These are phyloP conservation scores for Camelina laxa DNA, from an alignment of 345 rosid genomes.

Conservation along the genomic window DNA sequence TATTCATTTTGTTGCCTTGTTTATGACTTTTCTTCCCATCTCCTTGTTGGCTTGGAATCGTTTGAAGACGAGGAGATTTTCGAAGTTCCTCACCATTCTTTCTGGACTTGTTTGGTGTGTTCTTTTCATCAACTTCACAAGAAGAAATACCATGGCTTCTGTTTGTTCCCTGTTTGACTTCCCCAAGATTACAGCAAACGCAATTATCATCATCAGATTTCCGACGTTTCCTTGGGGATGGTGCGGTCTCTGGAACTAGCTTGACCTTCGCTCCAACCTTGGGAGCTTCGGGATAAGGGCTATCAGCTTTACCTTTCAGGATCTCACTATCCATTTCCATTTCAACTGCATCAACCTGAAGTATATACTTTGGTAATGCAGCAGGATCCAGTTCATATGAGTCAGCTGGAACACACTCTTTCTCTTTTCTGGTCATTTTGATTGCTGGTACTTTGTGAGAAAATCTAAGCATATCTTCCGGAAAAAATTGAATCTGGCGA, in stretches of 20 bases:
- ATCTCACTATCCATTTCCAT: slow-evolving; percentile 33
- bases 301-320: slow-evolving; percentile 33
- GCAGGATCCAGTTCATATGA: slow-evolving; percentile 78
- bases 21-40: slow-evolving; percentile 36
- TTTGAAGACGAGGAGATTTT: slow-evolving; percentile 42
- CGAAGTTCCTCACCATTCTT: slow-evolving; percentile 33
- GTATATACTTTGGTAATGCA: slow-evolving; percentile 55
- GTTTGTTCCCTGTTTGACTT: slow-evolving; percentile 23
- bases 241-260: slow-evolving; percentile 31
- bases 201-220: slow-evolving; percentile 28
- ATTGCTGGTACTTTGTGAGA: slow-evolving; percentile 79
- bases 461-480: slow-evolving; percentile 57
- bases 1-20: slow-evolving; percentile 23
- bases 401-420: slow-evolving; percentile 61
- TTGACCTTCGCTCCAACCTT: slow-evolving; percentile 26
- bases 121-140: slow-evolving; percentile 40
- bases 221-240: slow-evolving; percentile 41
- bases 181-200: slow-evolving; percentile 16
- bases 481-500: slow-evolving; percentile 23
- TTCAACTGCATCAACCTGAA: slow-evolving; percentile 30
- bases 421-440: slow-evolving; percentile 68
- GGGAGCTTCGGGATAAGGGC: slow-evolving; percentile 24
- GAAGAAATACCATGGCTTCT: slow-evolving; percentile 23
- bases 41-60: slow-evolving; percentile 22
- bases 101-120: slow-evolving; percentile 3